These are phyloP conservation scores for Epichloe scottii DNA, from an alignment of 2,329 filamentous ascomycete genomes.

Conservation along the genomic window DNA sequence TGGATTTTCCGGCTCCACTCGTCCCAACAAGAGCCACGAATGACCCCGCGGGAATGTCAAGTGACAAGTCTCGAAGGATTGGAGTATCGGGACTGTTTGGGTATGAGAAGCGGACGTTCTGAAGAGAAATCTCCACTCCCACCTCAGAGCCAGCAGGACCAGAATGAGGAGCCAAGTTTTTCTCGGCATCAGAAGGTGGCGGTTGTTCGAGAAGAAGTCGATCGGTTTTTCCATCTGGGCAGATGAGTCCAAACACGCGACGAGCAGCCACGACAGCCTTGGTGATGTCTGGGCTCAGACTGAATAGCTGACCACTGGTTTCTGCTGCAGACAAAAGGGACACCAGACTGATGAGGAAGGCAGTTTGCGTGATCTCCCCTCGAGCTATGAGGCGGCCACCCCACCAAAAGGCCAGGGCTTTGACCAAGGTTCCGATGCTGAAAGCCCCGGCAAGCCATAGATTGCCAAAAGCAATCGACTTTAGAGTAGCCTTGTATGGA, in stretches of 20 bases:
- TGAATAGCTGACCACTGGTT: constrained; percentile 52
- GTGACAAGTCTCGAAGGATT: not conserved
- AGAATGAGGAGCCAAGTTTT: not conserved
- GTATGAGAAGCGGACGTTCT: constrained; percentile 7
- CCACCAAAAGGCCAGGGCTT: constrained; percentile 73
- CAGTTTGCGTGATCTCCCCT: constrained; percentile 48
- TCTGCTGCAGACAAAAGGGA: constrained; percentile 43
- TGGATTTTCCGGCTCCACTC: constrained; percentile 34
- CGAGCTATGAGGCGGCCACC: constrained; percentile 56
- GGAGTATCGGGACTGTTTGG: not conserved
- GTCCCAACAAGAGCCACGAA: constrained; percentile 27
- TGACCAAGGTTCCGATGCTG: constrained; percentile 52
- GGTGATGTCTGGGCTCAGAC: constrained; percentile 43
- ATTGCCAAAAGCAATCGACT: constrained; percentile 38
- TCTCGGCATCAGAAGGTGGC: constrained; percentile 11
- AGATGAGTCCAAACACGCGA: constrained; percentile 28
- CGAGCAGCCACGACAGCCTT: constrained; percentile 23
- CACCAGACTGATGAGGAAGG: constrained; percentile 63
- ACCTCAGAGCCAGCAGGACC: constrained; percentile 33
- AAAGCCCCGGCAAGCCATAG: constrained; percentile 49
- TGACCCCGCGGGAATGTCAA: not conserved
- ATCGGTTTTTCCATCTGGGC: constrained; percentile 2
- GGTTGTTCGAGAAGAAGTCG: not conserved
- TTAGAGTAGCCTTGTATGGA: constrained; percentile 41
- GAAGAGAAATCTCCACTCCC: constrained; percentile 30